These are phyloP conservation scores for Fusarium sp. DNA, from an alignment of 2,329 filamentous ascomycete genomes.

Conservation along the genomic window DNA sequence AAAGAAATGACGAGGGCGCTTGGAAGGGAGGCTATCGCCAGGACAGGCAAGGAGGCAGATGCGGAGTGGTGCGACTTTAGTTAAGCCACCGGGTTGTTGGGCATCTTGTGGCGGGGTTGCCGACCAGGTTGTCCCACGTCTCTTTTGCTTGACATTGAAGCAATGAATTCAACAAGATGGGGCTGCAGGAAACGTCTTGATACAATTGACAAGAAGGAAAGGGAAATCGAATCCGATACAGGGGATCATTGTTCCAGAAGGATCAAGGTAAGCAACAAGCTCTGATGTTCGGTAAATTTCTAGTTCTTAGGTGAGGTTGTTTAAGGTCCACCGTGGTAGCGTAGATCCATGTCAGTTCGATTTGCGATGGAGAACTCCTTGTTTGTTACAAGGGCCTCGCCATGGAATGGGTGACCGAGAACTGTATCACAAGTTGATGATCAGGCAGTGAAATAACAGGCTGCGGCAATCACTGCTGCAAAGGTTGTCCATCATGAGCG, in stretches of 20 bases:
- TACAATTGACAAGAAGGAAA: background rate
- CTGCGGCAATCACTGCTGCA: background rate
- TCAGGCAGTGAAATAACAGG: background rate
- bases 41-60: conserved; percentile 27
- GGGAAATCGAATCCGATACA: background rate
- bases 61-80: conserved; percentile 31
- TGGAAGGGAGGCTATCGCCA: conserved; percentile 28
- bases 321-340: conserved; percentile 1
- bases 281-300: background rate
- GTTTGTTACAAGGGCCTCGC: background rate
- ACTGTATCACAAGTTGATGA: background rate
- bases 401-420: background rate
- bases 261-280: background rate
- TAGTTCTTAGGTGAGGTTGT: background rate
- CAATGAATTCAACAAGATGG: background rate
- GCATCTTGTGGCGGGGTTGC: conserved; percentile 24
- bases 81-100: conserved; percentile 25
- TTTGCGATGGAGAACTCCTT: background rate
- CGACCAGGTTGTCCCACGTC: conserved; percentile 7
- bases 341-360: background rate
- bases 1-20: conserved; percentile 31
- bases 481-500: background rate
- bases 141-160: background rate
- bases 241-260: background rate
- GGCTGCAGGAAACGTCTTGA: background rate